Conservation (phyloP, 202 grass and related monocot genomes). For the Panicum virgatum region DNA sequence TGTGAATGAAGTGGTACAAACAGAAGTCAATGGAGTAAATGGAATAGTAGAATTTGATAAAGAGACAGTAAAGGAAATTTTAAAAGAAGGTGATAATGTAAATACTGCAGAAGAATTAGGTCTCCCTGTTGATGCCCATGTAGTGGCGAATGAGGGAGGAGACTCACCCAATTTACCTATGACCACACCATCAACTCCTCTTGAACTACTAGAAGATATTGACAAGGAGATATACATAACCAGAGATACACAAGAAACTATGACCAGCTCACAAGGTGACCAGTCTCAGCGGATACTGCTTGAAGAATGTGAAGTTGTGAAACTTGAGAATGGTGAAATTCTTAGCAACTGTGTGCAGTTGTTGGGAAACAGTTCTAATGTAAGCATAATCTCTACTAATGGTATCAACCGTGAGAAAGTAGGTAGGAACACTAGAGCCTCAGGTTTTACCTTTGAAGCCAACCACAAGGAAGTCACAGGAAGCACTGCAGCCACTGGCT, state of each 20-base stretch:
- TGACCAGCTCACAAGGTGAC: constrained; percentile 21
- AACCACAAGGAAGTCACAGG: constrained; percentile 2
- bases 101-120: not conserved
- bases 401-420: constrained; percentile 27
- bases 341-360: constrained; percentile 12
- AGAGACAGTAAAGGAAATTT: not conserved
- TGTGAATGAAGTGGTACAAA: constrained; percentile 39
- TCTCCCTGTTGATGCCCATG: not conserved
- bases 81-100: not conserved
- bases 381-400: not conserved
- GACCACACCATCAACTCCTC: constrained; percentile 8
- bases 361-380: constrained; percentile 9
- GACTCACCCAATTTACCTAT: not conserved
- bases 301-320: constrained; percentile 36
- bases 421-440: not conserved
- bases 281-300: constrained; percentile 12
- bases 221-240: constrained; percentile 6
- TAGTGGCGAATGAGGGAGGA: constrained; percentile 9
- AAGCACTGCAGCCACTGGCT: not conserved
- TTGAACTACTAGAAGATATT: constrained; percentile 31
- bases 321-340: constrained; percentile 40
- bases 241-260: constrained; percentile 24
- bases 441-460: constrained; percentile 26
- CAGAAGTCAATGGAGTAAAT: constrained; percentile 26
- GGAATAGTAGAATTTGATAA: constrained; percentile 10